Percentiles rank a stretch among this genome's conserved stretches.
Conservation (phyloP, 768 basidiomycete species). For the Lactarius evosmus region DNA sequence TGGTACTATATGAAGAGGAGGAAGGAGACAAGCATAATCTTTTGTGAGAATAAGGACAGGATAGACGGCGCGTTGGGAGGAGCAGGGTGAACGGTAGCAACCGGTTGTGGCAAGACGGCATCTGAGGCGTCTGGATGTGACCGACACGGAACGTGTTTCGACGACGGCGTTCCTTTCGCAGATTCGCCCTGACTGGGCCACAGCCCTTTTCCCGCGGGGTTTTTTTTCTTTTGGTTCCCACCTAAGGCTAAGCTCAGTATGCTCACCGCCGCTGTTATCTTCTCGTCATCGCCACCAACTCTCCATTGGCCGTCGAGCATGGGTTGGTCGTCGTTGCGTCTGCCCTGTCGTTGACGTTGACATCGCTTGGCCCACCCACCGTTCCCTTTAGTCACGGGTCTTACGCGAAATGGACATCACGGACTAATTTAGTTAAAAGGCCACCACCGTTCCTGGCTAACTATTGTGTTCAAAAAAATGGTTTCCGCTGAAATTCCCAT, state of each 20-base stretch:
- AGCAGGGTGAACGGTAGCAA: slow-evolving; percentile 53
- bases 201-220: slow-evolving; percentile 15
- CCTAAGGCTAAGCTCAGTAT: background rate
- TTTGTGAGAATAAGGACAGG: slow-evolving; percentile 45
- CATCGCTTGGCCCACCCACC: slow-evolving; percentile 13
- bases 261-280: background rate
- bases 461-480: slow-evolving; percentile 15
- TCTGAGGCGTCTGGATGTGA: slow-evolving; percentile 55
- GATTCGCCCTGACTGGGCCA: slow-evolving; percentile 31
- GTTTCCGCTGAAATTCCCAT: slow-evolving; percentile 15
- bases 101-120: slow-evolving; percentile 49
- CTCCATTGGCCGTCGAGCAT: slow-evolving; percentile 1
- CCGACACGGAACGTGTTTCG: slow-evolving; percentile 77
- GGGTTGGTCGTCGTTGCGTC: slow-evolving; percentile 7
- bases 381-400: slow-evolving; percentile 11
- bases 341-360: background rate
- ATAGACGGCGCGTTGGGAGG: slow-evolving; percentile 42
- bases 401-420: slow-evolving; percentile 22
- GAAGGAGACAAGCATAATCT: slow-evolving; percentile 34
- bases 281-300: background rate
- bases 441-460: slow-evolving; percentile 20
- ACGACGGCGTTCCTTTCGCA: slow-evolving; percentile 45
- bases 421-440: slow-evolving; percentile 10
- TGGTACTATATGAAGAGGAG: slow-evolving; percentile 28
- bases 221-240: background rate